Evolutionary conservation across 2,329 filamentous ascomycete species (phyloP).

Genomic region (Dactylonectria macrodidyma): DNA sequence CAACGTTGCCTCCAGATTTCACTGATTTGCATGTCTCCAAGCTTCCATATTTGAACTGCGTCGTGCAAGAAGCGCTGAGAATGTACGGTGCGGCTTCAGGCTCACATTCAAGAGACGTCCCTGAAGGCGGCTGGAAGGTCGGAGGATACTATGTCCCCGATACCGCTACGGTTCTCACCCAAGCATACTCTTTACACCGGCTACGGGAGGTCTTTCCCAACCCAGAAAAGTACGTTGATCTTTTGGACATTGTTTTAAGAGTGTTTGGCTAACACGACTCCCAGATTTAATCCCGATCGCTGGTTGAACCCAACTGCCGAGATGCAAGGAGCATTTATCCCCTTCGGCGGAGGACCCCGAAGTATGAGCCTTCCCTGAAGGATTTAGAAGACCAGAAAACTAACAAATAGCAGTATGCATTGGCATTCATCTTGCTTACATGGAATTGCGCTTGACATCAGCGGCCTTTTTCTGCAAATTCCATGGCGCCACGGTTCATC

Average conservation of each 20-base stretch:
- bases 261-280: not conserved
- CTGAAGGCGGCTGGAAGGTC: not conserved
- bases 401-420: not conserved
- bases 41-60: conserved; percentile 9
- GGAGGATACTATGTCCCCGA: conserved; percentile 18
- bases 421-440: conserved; percentile 4
- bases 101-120: conserved; percentile 17
- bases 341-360: conserved; percentile 2
- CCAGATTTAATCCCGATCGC: conserved; percentile 1
- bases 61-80: conserved; percentile 14
- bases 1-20: conserved; percentile 1
- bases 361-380: not conserved
- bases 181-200: conserved; percentile 5
- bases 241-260: not conserved
- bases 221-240: not conserved
- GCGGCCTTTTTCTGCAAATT: conserved; percentile 2
- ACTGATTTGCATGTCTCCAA: not conserved
- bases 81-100: conserved; percentile 26
- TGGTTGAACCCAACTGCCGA: conserved; percentile 1
- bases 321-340: conserved; percentile 9
- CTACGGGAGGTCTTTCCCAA: conserved; percentile 3
- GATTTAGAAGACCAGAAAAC: too few species aligned
- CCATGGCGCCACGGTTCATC: not conserved
- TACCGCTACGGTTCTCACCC: conserved; percentile 9
- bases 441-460: not conserved